These are phyloP conservation scores for Talaromyces thailandensis DNA, from an alignment of 495 filamentous ascomycete genomes.

Conservation along the genomic window DNA sequence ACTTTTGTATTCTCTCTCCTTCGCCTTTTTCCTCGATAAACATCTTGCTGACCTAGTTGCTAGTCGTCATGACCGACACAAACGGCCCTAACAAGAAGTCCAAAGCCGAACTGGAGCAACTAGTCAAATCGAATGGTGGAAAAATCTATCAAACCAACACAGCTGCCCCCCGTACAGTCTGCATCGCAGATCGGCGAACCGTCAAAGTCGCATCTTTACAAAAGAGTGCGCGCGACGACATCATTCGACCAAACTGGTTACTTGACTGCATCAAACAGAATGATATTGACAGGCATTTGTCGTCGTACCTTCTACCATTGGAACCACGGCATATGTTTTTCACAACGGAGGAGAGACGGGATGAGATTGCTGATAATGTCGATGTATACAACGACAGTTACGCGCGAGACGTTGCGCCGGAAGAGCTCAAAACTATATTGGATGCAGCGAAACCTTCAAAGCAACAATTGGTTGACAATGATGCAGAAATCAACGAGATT, in stretches of 20 bases:
- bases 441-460: slow-evolving; percentile 26
- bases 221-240: slow-evolving; percentile 56
- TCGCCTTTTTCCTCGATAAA: not conserved
- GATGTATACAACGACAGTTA: slow-evolving; percentile 84
- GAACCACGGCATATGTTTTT: slow-evolving; percentile 62
- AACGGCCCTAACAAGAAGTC: slow-evolving; percentile 51
- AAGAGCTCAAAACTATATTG: slow-evolving; percentile 55
- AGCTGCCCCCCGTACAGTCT: slow-evolving; percentile 49
- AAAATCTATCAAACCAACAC: slow-evolving; percentile 65
- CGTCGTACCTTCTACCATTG: slow-evolving; percentile 54
- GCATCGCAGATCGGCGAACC: slow-evolving; percentile 73
- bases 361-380: slow-evolving; percentile 41
- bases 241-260: slow-evolving; percentile 77
- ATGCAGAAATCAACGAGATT: not conserved
- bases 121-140: slow-evolving; percentile 87
- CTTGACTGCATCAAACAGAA: slow-evolving; percentile 67
- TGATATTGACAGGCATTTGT: slow-evolving; percentile 49
- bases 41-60: slow-evolving; percentile 11
- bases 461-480: slow-evolving; percentile 3
- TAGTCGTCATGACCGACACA: slow-evolving; percentile 55
- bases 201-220: slow-evolving; percentile 80
- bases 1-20: slow-evolving; percentile 50
- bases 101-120: slow-evolving; percentile 73
- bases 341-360: slow-evolving; percentile 32
- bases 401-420: slow-evolving; percentile 54